Conservation (phyloP, 2,329 filamentous ascomycete species). For the Aspergillus sp. region DNA sequence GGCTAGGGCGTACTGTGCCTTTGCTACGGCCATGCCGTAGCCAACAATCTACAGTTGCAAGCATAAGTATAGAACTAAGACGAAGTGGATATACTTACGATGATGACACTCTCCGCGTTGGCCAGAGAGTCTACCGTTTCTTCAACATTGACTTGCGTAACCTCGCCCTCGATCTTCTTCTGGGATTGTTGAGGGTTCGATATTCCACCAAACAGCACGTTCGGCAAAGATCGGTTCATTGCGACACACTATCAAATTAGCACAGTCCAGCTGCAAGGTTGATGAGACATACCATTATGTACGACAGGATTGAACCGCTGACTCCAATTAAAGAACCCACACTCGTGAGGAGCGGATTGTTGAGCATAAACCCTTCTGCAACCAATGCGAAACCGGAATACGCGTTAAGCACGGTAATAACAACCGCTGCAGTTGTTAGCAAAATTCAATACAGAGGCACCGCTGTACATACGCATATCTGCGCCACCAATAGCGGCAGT, state of each 20-base stretch:
- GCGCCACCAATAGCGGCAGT: constrained; percentile 88
- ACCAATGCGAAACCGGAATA: constrained; percentile 90
- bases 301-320: constrained; percentile 83
- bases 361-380: constrained; percentile 87
- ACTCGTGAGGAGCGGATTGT: constrained; percentile 80
- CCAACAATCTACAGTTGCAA: constrained; percentile 61
- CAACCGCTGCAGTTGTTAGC: constrained; percentile 57
- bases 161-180: constrained; percentile 73
- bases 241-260: constrained; percentile 62
- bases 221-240: constrained; percentile 88
- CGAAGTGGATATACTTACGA: constrained; percentile 46
- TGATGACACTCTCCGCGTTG: constrained; percentile 80
- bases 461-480: constrained; percentile 68
- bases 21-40: constrained; percentile 92
- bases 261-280: not conserved
- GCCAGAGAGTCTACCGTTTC: constrained; percentile 75
- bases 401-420: constrained; percentile 86
- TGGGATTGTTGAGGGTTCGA: constrained; percentile 57
- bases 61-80: not conserved
- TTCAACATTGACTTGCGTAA: constrained; percentile 76
- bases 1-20: constrained; percentile 86
- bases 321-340: constrained; percentile 86
- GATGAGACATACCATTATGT: constrained; percentile 58
- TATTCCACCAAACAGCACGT: constrained; percentile 84
- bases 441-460: constrained; percentile 13